Base-by-base conservation (phyloP, 2,329 filamentous ascomycete genomes). In the Thyridium curvatum region DNA sequence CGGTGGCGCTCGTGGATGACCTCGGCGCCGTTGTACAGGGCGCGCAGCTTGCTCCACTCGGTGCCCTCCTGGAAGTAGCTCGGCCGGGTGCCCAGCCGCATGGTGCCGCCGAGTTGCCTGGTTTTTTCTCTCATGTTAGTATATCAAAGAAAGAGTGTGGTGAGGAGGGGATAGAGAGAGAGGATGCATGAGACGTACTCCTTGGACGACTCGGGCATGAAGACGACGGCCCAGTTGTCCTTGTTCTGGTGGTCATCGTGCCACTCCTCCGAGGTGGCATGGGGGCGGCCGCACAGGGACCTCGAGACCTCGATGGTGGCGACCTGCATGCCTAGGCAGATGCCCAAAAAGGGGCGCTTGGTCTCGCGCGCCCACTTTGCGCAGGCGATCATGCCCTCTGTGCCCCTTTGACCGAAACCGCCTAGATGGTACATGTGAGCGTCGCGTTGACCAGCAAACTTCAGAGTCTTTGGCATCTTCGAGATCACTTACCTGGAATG, bases 281-380 rank as follows among this genome's bases (percentile, higher is more conserved):
- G 56, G 28, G 66, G 52, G 45, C 89, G 71, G 18, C 76, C 77
- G 62, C 80, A 85, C 1, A 91, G 68, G 48, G 87, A 81, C 32
- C 89, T 80, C 2, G 89, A 88, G 51, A 80, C 87, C 61, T 97
- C 90, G 49, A 96, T 84, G 34, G 95, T 88, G 15, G 91, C 89
- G 34, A 95, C 76, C 60, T 97, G 93, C 82, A 95, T 88, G 41
- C 89, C 89, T 16, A 96, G 70, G 58, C 91, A 96, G 46, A 97
- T 84, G 42, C 93, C 93, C 1, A 97, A 73, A 64, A 84, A 96
- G 2, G 89, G 89, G 4, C 77, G 77, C 45, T 84, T 82, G 52
- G 88, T 82, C 48, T 84, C 83, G 40, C 93, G 82, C 2, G 91
- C 90, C 82, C 86, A 96, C 47, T 82, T 83, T n/a, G 85, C 84